These are phyloP conservation scores for Cladosporium sphaerospermum DNA, from an alignment of 2,329 filamentous ascomycete species.

Conservation along the genomic window DNA sequence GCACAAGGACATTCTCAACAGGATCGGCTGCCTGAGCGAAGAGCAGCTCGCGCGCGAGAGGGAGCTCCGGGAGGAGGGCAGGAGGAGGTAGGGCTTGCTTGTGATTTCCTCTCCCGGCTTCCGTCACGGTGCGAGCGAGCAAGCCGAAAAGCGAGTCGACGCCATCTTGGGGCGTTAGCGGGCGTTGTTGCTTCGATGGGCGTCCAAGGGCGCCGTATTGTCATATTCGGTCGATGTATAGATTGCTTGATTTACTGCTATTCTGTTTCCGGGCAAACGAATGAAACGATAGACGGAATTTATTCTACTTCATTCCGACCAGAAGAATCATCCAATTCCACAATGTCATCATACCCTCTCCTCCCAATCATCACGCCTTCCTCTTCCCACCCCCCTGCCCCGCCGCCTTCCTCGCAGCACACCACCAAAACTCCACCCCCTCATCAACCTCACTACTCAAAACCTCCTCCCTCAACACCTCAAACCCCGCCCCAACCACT, in stretches of 20 bases:
- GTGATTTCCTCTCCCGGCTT: not conserved
- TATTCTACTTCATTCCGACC: no score
- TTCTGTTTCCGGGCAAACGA: not conserved
- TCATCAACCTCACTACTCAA: slow-evolving; percentile 18
- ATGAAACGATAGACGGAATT: not conserved
- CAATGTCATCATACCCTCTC: not conserved
- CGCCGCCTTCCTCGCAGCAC: slow-evolving; percentile 17
- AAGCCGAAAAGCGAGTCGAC: slow-evolving; percentile 1
- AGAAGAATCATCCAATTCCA: not conserved
- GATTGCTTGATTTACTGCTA: not conserved
- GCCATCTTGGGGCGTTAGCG: not conserved
- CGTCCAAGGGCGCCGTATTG: not conserved
- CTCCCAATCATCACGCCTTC: not conserved
- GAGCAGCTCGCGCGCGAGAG: slow-evolving; percentile 30
- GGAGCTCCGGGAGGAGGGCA: slow-evolving; percentile 19
- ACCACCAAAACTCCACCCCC: slow-evolving; percentile 23
- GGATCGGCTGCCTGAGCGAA: slow-evolving; percentile 61
- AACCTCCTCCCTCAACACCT: slow-evolving; percentile 15
- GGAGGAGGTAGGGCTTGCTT: slow-evolving; percentile 7
- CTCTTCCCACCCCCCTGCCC: not conserved
- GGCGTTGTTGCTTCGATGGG: not conserved
- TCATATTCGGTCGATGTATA: slow-evolving; percentile 2
- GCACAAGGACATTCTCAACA: slow-evolving; percentile 71
- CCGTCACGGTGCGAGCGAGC: not conserved
- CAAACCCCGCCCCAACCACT: slow-evolving; percentile 33